Base-by-base conservation (phyloP, 2,329 filamentous ascomycete genomes). In the Pseudogymnoascus sp. region DNA sequence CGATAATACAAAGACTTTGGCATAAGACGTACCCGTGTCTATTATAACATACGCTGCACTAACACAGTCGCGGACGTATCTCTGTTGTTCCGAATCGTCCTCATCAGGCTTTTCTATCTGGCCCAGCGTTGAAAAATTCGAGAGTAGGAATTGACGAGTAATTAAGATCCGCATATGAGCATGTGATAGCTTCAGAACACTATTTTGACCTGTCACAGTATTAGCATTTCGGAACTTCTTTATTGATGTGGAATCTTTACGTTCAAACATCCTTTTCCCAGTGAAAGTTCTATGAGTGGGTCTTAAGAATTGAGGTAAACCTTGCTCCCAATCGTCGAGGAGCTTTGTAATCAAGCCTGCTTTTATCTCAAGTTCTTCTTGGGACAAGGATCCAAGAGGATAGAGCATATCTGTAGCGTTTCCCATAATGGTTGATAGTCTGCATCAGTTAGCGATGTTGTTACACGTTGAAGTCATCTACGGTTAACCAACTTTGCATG, bases 91-190 rank as follows among this genome's bases (percentile, higher is more conserved):
- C 64, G 70, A 36, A 68, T 70, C 50, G 72, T 69, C 19, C 63
- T 71, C 66, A 13, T 70, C 60, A 19, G 71, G 23, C 57, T 44
- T 57, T 26, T 65, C 62, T 17, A 65, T 57, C 38, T 73, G 44
- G 63, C 75, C 71, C 11, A 76, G 67, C 23, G 68, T 71, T 2
- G 76, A 73, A 53, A 76, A 77, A 66, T 76, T 75, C 23, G 74
- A 73, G 0, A 85, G 74, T 0, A 86, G 75, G 50, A 85, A 82
- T 0, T 81, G 78, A 0, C 83, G 78, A 57, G 82, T 83, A 6
- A 81, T 78, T 17, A 85, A 77, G 69, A 86, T 82, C 8, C 82
- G 75, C 2, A 82, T 81, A 62, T 86, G 83, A 4, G 77, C 79
- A 66, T 84, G 79, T 0, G 82, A 82, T 0, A 86, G 73, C 40